Evolutionary conservation across 257 asterid genomes (phyloP).

Genomic region (Nyctanthes arbortristis): DNA sequence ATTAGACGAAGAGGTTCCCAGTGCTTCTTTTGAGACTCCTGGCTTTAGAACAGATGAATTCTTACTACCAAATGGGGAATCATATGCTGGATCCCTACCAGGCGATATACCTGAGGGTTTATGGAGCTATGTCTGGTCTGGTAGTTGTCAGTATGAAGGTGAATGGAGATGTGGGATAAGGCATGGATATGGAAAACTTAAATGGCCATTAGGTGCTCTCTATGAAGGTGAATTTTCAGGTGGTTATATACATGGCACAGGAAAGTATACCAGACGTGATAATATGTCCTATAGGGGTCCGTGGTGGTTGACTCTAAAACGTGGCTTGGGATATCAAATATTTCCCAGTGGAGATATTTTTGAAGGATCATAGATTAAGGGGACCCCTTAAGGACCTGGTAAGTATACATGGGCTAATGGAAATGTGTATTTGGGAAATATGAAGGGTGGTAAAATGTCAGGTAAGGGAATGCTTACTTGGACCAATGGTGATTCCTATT

Average conservation of each 20-base stretch:
- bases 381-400: slow-evolving; percentile 88
- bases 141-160: slow-evolving; percentile 86
- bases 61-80: slow-evolving; percentile 56
- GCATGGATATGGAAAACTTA: slow-evolving; percentile 74
- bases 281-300: slow-evolving; percentile 66
- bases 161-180: slow-evolving; percentile 94
- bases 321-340: no score
- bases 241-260: slow-evolving; percentile 78
- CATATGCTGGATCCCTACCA: slow-evolving; percentile 62
- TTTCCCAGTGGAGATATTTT: slow-evolving; percentile 64
- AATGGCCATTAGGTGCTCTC: no score
- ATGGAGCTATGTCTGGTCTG: slow-evolving; percentile 77
- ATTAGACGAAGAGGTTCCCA: slow-evolving; percentile 56
- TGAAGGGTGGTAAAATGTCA: slow-evolving; percentile 84
- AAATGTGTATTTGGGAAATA: slow-evolving; percentile 77
- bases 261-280: slow-evolving; percentile 53
- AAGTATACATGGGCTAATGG: slow-evolving; percentile 91
- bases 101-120: slow-evolving; percentile 73
- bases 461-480: no score
- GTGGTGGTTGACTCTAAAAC: slow-evolving; percentile 82
- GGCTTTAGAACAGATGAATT: slow-evolving; percentile 50
- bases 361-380: slow-evolving; percentile 97
- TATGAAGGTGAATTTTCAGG: no score
- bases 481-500: slow-evolving; percentile 78
- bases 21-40: no score